Conservation (phyloP, 2,329 filamentous ascomycete genomes). For the Trichoderma sp. region DNA sequence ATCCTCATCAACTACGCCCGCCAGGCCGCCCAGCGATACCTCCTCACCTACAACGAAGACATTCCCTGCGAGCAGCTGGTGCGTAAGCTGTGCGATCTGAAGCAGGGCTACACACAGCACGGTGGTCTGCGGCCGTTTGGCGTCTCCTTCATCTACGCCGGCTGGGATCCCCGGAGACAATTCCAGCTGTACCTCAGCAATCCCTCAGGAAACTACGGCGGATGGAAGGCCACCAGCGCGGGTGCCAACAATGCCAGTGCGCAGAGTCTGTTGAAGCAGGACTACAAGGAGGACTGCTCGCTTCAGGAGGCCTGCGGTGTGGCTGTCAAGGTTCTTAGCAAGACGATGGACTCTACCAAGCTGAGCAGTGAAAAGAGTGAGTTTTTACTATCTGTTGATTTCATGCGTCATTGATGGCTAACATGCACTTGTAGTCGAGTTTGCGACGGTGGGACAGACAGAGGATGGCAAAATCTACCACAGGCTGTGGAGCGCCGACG, state of each 20-base stretch:
- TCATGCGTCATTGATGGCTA: background rate
- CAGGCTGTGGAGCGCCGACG: constrained; percentile 92
- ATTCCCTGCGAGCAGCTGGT: constrained; percentile 99
- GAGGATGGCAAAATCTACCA: constrained; percentile 97
- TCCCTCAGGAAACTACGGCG: constrained; percentile 96
- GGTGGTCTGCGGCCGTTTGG: constrained; percentile 97
- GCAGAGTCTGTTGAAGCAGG: constrained; percentile 95
- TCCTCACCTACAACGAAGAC: constrained; percentile 99
- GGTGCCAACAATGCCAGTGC: constrained; percentile 98
- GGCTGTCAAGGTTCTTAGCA: constrained; percentile 98
- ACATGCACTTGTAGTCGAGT: constrained; percentile 67
- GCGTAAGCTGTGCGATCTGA: constrained; percentile 91
- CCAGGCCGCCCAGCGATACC: constrained; percentile 93
- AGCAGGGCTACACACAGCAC: constrained; percentile 99
- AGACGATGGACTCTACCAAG: constrained; percentile 99
- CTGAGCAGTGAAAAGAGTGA: constrained; percentile 98
- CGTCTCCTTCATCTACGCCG: constrained; percentile 99
- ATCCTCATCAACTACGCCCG: constrained; percentile 99
- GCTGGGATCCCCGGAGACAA: constrained; percentile 91
- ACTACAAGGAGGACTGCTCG: constrained; percentile 98
- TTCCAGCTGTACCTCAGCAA: constrained; percentile 99
- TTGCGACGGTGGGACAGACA: constrained; percentile 95
- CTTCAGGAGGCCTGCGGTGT: constrained; percentile 94
- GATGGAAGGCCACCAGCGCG: constrained; percentile 98
- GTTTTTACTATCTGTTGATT: constrained; percentile 34